Percentiles rank a stretch among this genome's conserved stretches.
phyloP scores from a whole-genome alignment of 257 asterid genomes.

The Cruciata laevipes region DNA sequence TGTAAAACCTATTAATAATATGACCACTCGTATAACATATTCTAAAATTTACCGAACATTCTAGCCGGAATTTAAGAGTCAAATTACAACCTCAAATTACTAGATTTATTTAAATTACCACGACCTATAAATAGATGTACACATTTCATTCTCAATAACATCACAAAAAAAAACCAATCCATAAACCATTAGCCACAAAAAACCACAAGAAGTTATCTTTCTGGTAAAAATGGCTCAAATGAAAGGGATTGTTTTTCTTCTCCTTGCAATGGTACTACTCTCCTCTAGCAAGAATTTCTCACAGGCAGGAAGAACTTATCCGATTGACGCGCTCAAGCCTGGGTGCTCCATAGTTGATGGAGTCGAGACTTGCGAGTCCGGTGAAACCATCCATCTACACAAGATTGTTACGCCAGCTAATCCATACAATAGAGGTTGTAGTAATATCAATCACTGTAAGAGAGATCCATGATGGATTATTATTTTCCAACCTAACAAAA shows the following conservation, averaged over 20 bases:
- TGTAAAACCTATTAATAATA: no score
- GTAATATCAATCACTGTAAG: neutral
- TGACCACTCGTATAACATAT: no score
- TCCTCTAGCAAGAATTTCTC: neutral
- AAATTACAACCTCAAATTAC: neutral
- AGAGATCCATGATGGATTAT: neutral
- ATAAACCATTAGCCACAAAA: neutral
- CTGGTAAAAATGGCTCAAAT: neutral
- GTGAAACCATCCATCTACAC: neutral
- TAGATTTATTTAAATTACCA: neutral
- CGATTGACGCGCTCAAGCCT: no score
- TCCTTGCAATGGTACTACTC: neutral
- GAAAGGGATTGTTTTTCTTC: neutral
- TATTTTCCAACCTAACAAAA: no score
- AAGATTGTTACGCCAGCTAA: no score
- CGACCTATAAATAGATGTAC: neutral
- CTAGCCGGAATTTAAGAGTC: no score
- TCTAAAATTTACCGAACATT: no score
- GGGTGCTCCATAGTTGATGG: neutral
- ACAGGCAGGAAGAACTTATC: neutral
- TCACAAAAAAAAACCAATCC: neutral
- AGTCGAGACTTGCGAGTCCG: neutral
- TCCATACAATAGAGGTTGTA: neutral
- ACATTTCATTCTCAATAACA: neutral
- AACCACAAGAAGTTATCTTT: neutral